Evolutionary conservation across 2,329 filamentous ascomycete genomes (phyloP), one percentile per base, ranked within the genome.

Genomic region (Alternaria triticina): DNA sequence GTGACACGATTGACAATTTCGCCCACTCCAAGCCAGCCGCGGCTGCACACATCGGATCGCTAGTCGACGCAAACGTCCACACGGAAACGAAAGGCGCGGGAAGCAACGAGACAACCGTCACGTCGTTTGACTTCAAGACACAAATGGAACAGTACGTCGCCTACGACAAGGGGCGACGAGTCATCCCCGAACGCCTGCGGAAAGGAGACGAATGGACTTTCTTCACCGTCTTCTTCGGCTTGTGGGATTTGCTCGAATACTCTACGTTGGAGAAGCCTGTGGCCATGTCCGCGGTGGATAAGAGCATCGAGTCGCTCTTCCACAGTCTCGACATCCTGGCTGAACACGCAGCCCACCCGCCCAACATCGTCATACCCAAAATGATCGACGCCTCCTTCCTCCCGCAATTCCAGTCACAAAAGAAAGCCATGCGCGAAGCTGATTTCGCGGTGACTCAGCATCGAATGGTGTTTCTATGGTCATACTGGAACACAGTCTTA

Each of bases 151-250:
- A 79, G 47, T 81, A 75, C 57, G 64, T 80, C 17, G 64, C 67
- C 30, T 76, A 74, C 52, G 68, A 68, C 47, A 68, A 70, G 56
- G 64, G 64, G n/a, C 60, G 59, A 54, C 51, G 59, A 15, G 57
- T 57, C 36, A 68, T 76, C 17, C 63, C 71, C 7, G 59, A 68
- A 54, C 61, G 67, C 11, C 66, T 74, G 43, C 62, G 65, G 17
- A 65, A 64, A 52, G 55, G 64, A 12, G 69, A 77, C 30, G 69
- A 77, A 52, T 73, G 72, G 72, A 79, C 74, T 23, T 57, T 79
- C 33, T 80, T 80, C 61, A 78, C 78, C 10, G 71, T 81, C 15
- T 75, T 75, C 43, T 79, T 81, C 54, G 78, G 79, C 13, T 68
- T 77, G 20, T 79, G 76, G 74, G 79, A 81, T 52, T 59, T 81